A percentile compares a stretch with the other conserved stretches of the same genome.
Conservation (phyloP, 129 eudicot species). For the carrot (Daucus carota) region DH1_v3.0 NC_030381.2:51728501-51729000, state of each 20-base stretch:
- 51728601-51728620: conserved; percentile 32
- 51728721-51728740: conserved; percentile 59
- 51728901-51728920: background rate
- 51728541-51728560: conserved; percentile 61
- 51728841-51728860: conserved; percentile 40
- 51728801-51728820: conserved; percentile 24
- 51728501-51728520: conserved; percentile 1
- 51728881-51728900: conserved; percentile 31
- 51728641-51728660: background rate
- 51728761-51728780: conserved; percentile 13
- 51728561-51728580: conserved; percentile 57
- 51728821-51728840: conserved; percentile 32
- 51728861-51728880: conserved; percentile 39
- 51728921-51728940: background rate
- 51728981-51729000: conserved; percentile 44
- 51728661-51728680: background rate
- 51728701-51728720: conserved; percentile 13
- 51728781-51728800: conserved; percentile 10
- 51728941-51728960: background rate
- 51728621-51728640: conserved; percentile 30
- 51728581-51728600: conserved; percentile 41
- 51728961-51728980: conserved; percentile 1
- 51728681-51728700: background rate
- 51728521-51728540: conserved; percentile 61
- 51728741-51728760: conserved; percentile 32